A percentile compares a stretch with the other conserved stretches of the same genome.
phyloP scores from a whole-genome alignment of 2,329 filamentous ascomycete species.

The Blastomyces emzantsi region DNA sequence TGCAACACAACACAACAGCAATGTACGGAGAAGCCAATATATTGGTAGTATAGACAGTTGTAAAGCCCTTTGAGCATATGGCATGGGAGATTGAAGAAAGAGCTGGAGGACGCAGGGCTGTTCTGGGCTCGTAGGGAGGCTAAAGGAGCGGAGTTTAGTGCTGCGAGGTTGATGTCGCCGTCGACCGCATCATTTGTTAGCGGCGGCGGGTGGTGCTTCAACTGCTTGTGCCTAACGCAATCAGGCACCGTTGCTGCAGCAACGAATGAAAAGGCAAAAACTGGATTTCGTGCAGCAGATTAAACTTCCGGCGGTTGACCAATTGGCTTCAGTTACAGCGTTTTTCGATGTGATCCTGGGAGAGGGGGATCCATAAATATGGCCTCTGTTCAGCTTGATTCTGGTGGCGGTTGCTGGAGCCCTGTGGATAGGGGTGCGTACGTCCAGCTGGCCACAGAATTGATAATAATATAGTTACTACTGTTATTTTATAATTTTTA shows the following conservation, averaged over 20 bases:
- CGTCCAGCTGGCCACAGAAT: no score
- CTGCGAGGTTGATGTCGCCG: no score
- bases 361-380: neutral
- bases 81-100: neutral
- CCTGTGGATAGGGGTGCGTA: neutral
- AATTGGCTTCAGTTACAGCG: neutral
- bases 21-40: neutral
- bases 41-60: neutral
- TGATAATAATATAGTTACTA: no score
- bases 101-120: neutral
- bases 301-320: neutral
- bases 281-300: constrained; percentile 3
- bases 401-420: neutral
- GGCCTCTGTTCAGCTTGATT: neutral
- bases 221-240: neutral
- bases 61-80: neutral
- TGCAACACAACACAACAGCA: no score
- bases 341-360: neutral
- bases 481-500: no score
- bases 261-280: neutral
- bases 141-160: no score
- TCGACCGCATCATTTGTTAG: neutral
- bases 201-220: no score
- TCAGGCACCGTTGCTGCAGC: constrained; percentile 3
- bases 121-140: neutral